A percentile compares a stretch with the other conserved stretches of the same genome.
Evolutionary conservation across 2,329 filamentous ascomycete genomes (phyloP).

Genomic region (Aschersonia sp.): DNA sequence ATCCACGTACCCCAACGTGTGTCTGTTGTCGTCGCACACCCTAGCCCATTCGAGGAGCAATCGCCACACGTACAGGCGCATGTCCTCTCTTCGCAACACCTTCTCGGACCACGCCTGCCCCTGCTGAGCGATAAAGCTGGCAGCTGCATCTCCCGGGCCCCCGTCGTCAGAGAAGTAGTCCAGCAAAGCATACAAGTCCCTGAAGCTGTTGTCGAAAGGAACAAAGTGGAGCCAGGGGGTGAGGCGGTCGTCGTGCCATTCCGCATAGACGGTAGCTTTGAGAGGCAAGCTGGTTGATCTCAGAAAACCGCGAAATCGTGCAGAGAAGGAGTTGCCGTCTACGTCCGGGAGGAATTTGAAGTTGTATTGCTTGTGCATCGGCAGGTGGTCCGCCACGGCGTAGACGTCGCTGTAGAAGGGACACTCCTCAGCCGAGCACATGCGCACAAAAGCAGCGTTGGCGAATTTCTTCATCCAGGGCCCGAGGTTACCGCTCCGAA

Average conservation of each 20-base stretch:
- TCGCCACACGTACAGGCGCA: conserved; percentile 51
- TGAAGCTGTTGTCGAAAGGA: conserved; percentile 54
- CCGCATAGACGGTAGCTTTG: conserved; percentile 58
- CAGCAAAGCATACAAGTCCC: conserved; percentile 50
- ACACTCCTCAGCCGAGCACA: conserved; percentile 24
- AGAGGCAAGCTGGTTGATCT: conserved; percentile 50
- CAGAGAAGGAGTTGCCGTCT: conserved; percentile 54
- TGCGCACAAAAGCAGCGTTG: conserved; percentile 28
- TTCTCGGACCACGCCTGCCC: conserved; percentile 47
- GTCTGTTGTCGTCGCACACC: conserved; percentile 29
- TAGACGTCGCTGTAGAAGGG: conserved; percentile 23
- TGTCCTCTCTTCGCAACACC: conserved; percentile 49
- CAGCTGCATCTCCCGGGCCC: conserved; percentile 35
- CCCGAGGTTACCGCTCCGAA: conserved; percentile 20
- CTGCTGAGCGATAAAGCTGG: conserved; percentile 41
- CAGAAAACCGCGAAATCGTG: conserved; percentile 49
- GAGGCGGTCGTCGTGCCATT: conserved; percentile 62
- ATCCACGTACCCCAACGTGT: conserved; percentile 27
- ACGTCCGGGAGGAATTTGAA: conserved; percentile 56
- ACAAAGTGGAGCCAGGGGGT: conserved; percentile 60
- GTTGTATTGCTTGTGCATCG: conserved; percentile 34
- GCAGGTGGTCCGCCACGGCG: conserved; percentile 14
- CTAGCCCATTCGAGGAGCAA: conserved; percentile 44
- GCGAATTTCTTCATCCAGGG: conserved; percentile 24
- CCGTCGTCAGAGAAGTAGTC: conserved; percentile 47